Evolutionary conservation across 495 filamentous ascomycete genomes (phyloP).

Genomic region (Xylona heveae): DNA sequence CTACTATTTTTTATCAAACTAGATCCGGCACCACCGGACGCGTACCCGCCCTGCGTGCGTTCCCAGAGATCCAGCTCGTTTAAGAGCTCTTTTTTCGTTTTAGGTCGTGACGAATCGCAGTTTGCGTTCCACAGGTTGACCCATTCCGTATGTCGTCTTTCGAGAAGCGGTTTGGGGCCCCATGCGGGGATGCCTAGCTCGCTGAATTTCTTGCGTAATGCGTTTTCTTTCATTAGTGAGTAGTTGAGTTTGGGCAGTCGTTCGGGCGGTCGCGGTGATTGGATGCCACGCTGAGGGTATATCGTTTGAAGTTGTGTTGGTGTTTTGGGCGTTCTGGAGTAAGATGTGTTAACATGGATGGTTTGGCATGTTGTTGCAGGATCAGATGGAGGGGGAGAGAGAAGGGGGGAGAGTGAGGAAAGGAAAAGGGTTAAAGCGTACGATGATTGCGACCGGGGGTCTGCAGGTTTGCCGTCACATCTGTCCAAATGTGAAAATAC

Average conservation of each 20-base stretch:
- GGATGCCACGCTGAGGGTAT: no score
- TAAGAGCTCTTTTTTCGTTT: slow-evolving; percentile 45
- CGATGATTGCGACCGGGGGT: slow-evolving; percentile 6
- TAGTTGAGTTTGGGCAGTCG: slow-evolving; percentile 65
- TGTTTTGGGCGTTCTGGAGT: no score
- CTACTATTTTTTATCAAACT: slow-evolving; percentile 3
- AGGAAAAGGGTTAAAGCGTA: no score
- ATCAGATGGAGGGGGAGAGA: no score
- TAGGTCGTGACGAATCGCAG: slow-evolving; percentile 58
- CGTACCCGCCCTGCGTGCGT: slow-evolving; percentile 37
- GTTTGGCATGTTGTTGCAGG: no score
- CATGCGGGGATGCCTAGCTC: slow-evolving; percentile 62
- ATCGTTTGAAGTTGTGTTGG: no score
- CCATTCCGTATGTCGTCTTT: slow-evolving; percentile 80
- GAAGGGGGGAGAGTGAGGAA: no score
- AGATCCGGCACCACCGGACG: slow-evolving; percentile 14
- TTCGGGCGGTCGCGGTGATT: no score
- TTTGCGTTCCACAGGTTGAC: slow-evolving; percentile 93
- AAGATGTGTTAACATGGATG: no score
- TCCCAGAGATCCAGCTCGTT: slow-evolving; percentile 74
- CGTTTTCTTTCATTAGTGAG: slow-evolving; percentile 51
- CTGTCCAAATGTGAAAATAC: slow-evolving; percentile 65
- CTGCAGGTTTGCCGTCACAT: slow-evolving; percentile 16
- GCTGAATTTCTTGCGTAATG: slow-evolving; percentile 54
- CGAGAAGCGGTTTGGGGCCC: slow-evolving; percentile 43